Base-by-base conservation (phyloP, 2,329 filamentous ascomycete species). In the Zasmidium citrigriseum region DNA sequence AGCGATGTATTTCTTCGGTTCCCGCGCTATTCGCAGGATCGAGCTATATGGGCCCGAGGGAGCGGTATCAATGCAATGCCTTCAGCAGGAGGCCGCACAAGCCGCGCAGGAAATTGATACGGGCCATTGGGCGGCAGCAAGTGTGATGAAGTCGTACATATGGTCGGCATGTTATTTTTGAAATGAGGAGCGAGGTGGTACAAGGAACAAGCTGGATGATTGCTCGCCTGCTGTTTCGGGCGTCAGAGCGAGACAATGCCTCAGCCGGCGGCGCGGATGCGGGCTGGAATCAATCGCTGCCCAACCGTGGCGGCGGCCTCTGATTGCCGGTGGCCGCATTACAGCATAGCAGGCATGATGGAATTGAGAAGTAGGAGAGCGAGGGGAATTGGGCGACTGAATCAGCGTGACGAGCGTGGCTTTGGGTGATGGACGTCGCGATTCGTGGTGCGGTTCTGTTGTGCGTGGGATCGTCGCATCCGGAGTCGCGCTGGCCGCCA, bases 141-240 rank as follows among this genome's bases (percentile, higher is more conserved):
- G n/a, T n/a, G n/a, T n/a, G n/a, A n/a, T n/a, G n/a, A n/a, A 11
- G 34, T 41, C 14, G 34, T 41, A 47, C 45, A 47, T 21, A 20
- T 47, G 20, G 11, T 23, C 46, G 22, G 20, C 2, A 23, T 25
- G 14, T 16, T 24, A 24, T 7, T 25, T 24, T 27, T 24, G 45
- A 23, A 23, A 49, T 23, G 46, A 49, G 16, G 46, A 27, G 21
- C 10, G 14, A 10, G 20, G 46, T 14, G 46, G 46, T 49, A 25
- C 46, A 49, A 49, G 46, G 46, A 49, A 49, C 21, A 49, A 49
- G 46, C 46, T 41, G 5, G 34, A n/a, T n/a, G 34, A 41, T 41
- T 16, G 14, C 12, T n/a, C 34, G 34, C 34, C 34, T 41, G 14
- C 34, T 41, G 34, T 41, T 41, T 41, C 34, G 34, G 16, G 34